A percentile compares a stretch with the other conserved stretches of the same genome.
These are phyloP conservation scores for Trametes villosa DNA, from an alignment of 768 basidiomycete species.

Conservation along the genomic window DNA sequence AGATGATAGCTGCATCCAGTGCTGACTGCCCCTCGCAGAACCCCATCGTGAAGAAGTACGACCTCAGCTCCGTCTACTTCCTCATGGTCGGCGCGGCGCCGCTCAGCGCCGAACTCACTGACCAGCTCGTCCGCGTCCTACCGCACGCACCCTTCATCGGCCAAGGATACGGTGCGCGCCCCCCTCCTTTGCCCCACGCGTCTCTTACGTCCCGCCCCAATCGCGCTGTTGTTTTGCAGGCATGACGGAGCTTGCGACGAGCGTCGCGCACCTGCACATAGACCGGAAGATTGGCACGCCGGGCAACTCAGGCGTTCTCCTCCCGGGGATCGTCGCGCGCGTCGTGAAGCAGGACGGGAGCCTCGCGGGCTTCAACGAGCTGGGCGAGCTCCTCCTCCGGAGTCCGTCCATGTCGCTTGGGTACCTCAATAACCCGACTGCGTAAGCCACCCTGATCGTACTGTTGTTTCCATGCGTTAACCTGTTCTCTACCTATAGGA, in stretches of 20 bases:
- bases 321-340: constrained; percentile 59
- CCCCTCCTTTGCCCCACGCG: not conserved
- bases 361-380: constrained; percentile 55
- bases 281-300: constrained; percentile 52
- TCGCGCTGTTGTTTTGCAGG: too few relatives aligned
- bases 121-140: constrained; percentile 52
- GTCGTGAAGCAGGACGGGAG: constrained; percentile 63
- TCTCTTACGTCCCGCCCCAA: not conserved
- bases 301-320: constrained; percentile 51
- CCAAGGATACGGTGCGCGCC: constrained; percentile 55
- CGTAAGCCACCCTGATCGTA: constrained; percentile 47
- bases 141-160: constrained; percentile 55
- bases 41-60: constrained; percentile 36
- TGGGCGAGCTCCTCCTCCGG: constrained; percentile 61
- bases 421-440: constrained; percentile 60
- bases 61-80: constrained; percentile 35
- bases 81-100: constrained; percentile 40
- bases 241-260: constrained; percentile 67
- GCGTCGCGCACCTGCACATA: constrained; percentile 53
- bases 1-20: not conserved
- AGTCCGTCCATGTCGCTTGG: constrained; percentile 45
- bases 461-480: too few relatives aligned
- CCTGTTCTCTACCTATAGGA: constrained; percentile 45
- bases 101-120: constrained; percentile 37
- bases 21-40: constrained; percentile 21